phyloP scores from a whole-genome alignment of 2,329 filamentous ascomycete species.

The Helotiales sp. region DNA sequence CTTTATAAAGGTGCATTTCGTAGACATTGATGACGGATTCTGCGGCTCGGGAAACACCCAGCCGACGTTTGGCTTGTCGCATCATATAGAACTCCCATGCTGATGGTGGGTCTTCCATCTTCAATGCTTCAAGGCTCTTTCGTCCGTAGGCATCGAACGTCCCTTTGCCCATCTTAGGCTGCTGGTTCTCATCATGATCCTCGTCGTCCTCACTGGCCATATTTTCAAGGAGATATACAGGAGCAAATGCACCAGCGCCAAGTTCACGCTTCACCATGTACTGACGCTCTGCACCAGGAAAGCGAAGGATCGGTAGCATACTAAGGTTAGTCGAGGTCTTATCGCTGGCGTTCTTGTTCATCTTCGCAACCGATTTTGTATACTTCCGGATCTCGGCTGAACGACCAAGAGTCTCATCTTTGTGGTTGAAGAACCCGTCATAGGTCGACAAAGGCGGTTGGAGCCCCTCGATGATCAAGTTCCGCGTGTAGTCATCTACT shows the following conservation, averaged over 20 bases:
- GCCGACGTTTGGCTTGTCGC: conserved; percentile 73
- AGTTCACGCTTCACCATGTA: conserved; percentile 85
- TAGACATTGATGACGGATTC: conserved; percentile 81
- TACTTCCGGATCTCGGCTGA: conserved; percentile 79
- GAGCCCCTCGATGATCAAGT: conserved; percentile 72
- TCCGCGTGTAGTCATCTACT: conserved; percentile 72
- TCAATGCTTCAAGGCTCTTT: conserved; percentile 76
- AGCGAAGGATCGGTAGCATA: conserved; percentile 64
- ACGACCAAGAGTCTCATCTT: conserved; percentile 61
- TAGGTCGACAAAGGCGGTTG: conserved; percentile 75
- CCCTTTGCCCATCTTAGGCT: conserved; percentile 60
- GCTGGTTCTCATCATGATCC: conserved; percentile 45
- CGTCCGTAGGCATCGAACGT: conserved; percentile 53
- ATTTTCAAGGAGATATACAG: conserved; percentile 88
- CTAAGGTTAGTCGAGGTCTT: conserved; percentile 62
- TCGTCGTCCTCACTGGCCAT: conserved; percentile 50
- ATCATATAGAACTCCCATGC: conserved; percentile 98
- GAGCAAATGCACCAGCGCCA: conserved; percentile 90
- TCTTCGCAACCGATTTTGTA: conserved; percentile 57
- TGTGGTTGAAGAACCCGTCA: conserved; percentile 76
- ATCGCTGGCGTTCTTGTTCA: conserved; percentile 41
- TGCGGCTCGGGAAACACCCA: conserved; percentile 71
- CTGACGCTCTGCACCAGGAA: conserved; percentile 61
- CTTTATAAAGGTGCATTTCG: conserved; percentile 87
- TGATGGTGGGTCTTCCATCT: conserved; percentile 87